Percentiles rank a stretch among this genome's conserved stretches.
Evolutionary conservation across 2,329 filamentous ascomycete species (phyloP).

Genomic region (Ceratocystiopsis brevicomis): DNA sequence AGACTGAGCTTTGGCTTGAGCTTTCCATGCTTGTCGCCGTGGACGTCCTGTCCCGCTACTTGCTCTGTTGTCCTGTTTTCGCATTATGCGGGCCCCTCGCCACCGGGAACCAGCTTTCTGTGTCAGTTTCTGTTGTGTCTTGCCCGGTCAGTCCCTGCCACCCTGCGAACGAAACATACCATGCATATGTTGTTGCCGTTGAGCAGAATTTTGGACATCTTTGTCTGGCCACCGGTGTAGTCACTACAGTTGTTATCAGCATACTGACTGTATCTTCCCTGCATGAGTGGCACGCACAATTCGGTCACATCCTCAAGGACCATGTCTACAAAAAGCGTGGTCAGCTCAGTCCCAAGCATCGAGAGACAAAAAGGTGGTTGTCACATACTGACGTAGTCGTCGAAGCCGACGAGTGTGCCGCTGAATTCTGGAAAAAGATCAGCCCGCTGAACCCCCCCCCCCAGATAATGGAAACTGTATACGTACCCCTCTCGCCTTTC

Average conservation of each 20-base stretch:
- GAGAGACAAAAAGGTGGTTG: neutral
- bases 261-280: neutral
- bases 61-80: too few relatives aligned
- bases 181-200: conserved; percentile 99
- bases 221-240: conserved; percentile 71
- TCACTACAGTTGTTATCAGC: conserved; percentile 38
- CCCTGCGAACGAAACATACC: conserved; percentile 33
- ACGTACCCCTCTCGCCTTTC: conserved; percentile 90
- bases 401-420: conserved; percentile 84
- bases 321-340: conserved; percentile 50
- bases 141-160: neutral
- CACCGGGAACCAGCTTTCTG: conserved; percentile 52
- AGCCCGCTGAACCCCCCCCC: neutral
- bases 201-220: conserved; percentile 81
- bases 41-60: too few relatives aligned
- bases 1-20: too few relatives aligned
- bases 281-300: conserved; percentile 40
- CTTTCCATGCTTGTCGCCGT: too few relatives aligned
- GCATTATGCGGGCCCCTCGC: conserved; percentile 41
- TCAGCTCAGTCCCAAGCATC: too few relatives aligned
- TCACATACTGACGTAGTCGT: conserved; percentile 97
- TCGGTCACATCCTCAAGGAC: conserved; percentile 94
- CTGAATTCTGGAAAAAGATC: conserved; percentile 54
- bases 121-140: too few relatives aligned
- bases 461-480: neutral